A percentile compares a stretch with the other conserved stretches of the same genome.
These are phyloP conservation scores for Trichoderma sp. DNA, from an alignment of 2,329 filamentous ascomycete species.

Conservation along the genomic window DNA sequence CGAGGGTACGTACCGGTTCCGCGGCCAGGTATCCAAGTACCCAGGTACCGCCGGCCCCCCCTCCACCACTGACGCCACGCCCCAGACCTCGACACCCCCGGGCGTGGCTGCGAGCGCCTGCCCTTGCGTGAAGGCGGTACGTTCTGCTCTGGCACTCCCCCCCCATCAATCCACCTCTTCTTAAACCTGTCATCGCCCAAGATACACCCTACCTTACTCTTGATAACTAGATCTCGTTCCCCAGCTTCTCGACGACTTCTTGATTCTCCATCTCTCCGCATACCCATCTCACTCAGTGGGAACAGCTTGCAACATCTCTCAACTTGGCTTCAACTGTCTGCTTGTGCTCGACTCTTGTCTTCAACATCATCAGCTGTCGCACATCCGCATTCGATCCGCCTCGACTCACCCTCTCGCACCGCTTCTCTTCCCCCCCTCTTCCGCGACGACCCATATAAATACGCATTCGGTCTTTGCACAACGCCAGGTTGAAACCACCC, in stretches of 20 bases:
- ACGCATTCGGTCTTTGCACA: slow-evolving; percentile 16
- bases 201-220: slow-evolving; percentile 26
- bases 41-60: slow-evolving; percentile 1
- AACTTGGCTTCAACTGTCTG: slow-evolving; percentile 4
- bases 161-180: slow-evolving; percentile 24
- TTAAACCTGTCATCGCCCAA: slow-evolving; percentile 26
- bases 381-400: slow-evolving; percentile 17
- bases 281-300: slow-evolving; percentile 22
- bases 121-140: slow-evolving; percentile 25
- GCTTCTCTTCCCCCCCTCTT: not conserved
- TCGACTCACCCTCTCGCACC: slow-evolving; percentile 10
- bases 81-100: not conserved
- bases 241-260: slow-evolving; percentile 29
- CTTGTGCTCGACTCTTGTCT: not conserved
- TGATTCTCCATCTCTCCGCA: slow-evolving; percentile 30
- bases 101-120: slow-evolving; percentile 20
- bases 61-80: not conserved
- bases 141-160: slow-evolving; percentile 15
- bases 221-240: slow-evolving; percentile 31
- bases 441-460: slow-evolving; percentile 15
- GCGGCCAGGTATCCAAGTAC: slow-evolving; percentile 16
- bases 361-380: not conserved
- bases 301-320: slow-evolving; percentile 16
- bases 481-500: not conserved
- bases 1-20: slow-evolving; percentile 11